Conservation (phyloP, 805 yeast genomes). For the Cyberlindnera veronae region DNA sequence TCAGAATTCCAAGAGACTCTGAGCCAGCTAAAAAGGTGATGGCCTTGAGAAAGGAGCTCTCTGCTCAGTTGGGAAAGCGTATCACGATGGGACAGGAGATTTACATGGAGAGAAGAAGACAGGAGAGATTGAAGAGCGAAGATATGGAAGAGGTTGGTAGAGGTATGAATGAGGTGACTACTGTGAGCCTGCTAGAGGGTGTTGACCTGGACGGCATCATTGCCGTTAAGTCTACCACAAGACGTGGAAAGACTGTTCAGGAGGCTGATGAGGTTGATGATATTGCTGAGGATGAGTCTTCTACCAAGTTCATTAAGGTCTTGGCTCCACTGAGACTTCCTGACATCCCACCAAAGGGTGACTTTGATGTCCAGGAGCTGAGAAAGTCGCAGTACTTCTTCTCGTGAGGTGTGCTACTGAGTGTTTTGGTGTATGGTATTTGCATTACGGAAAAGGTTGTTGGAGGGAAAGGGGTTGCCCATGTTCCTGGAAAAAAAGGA, state of each 20-base stretch:
- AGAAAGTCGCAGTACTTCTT: conserved; percentile 80
- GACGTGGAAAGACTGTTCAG: conserved; percentile 15
- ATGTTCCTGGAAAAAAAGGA: background rate
- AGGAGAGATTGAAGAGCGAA: conserved; percentile 47
- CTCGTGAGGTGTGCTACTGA: conserved; percentile 9
- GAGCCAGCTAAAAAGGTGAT: conserved; percentile 49
- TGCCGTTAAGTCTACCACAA: conserved; percentile 7
- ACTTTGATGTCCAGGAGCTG: conserved; percentile 73
- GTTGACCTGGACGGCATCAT: conserved; percentile 16
- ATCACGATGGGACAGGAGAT: conserved; percentile 68
- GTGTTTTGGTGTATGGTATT: background rate
- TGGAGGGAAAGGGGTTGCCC: background rate
- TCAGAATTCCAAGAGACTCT: conserved; percentile 49
- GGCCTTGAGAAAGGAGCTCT: conserved; percentile 45
- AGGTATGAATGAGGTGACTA: conserved; percentile 61
- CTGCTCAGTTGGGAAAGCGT: conserved; percentile 49
- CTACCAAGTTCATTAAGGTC: conserved; percentile 29
- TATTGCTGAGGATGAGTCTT: conserved; percentile 15
- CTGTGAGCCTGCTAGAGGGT: conserved; percentile 52
- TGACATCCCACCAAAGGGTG: conserved; percentile 73
- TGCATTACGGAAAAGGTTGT: background rate
- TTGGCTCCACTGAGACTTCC: conserved; percentile 72
- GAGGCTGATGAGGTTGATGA: conserved; percentile 25
- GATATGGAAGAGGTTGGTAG: conserved; percentile 45
- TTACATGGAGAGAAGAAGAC: conserved; percentile 62